A percentile compares a stretch with the other conserved stretches of the same genome.
phyloP scores from a whole-genome alignment of 768 basidiomycete genomes.

The Kwoniella shandongensis region DNA sequence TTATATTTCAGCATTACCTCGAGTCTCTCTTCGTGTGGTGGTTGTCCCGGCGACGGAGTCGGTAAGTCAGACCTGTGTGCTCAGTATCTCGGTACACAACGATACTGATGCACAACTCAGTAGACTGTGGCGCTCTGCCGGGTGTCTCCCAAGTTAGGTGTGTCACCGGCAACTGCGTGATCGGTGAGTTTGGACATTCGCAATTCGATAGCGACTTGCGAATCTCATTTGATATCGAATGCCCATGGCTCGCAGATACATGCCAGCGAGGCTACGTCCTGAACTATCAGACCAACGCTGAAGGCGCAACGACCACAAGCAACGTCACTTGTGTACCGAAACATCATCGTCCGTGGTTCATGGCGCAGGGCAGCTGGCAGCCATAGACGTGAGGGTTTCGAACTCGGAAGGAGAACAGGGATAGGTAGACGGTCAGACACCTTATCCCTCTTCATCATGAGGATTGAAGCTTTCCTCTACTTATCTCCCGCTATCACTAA shows the following conservation, averaged over 20 bases:
- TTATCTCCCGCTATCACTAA: no score
- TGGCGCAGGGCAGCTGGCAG: background rate
- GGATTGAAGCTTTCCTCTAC: no score
- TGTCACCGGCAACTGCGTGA: slow-evolving; percentile 9
- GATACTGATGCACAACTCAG: background rate
- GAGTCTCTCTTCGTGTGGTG: slow-evolving; percentile 19
- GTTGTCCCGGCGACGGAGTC: slow-evolving; percentile 14
- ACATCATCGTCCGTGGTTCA: background rate
- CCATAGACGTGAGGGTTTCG: background rate
- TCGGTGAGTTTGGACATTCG: slow-evolving; percentile 15
- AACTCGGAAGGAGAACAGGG: no score
- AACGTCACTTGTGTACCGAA: slow-evolving; percentile 1
- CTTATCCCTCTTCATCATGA: no score
- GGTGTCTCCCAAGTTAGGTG: slow-evolving; percentile 20
- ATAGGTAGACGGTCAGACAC: no score
- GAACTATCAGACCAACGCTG: background rate
- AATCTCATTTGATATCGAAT: no score
- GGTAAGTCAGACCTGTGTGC: slow-evolving; percentile 11
- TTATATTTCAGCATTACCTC: slow-evolving; percentile 5
- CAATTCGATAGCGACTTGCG: background rate
- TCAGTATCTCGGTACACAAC: background rate
- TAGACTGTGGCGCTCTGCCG: slow-evolving; percentile 21
- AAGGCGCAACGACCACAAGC: background rate
- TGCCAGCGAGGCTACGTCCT: background rate
- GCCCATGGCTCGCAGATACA: no score